Evolutionary conservation across 768 basidiomycete species (phyloP), one percentile per base, ranked within the genome.

Genomic region (Piloderma croceum): DNA sequence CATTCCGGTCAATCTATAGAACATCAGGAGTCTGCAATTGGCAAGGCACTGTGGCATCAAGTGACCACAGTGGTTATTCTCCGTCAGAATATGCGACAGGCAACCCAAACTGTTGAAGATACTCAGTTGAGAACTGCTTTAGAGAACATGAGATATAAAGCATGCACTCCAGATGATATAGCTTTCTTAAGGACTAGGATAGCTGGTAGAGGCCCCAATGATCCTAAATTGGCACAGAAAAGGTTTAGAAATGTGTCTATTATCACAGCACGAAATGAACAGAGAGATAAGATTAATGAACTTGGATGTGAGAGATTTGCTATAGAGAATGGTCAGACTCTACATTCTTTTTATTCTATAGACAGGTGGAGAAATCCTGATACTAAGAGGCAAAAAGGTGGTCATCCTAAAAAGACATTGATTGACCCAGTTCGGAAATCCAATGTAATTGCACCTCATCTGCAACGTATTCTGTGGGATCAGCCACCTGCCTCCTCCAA

Each of bases 221-320:
- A n/a, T 13, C 12, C 19, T 24, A 9, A 18, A 33, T 11, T 12
- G 27, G 17, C 32, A 20, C 22, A 46, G 36, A 24, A 34, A 7
- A 18, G 35, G 3, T 70, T 67, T 38, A 21, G 57, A 17, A 45
- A 65, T 53, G 53, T 64, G 2, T 59, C 68, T 3, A 53, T 70
- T 12, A 71, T 73, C 22, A 69, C 64, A 3, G 53, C 57, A 3
- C 44, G 47, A 13, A 70, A 69, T 56, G 22, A 49, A 9, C 53
- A 63, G 19, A 61, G 63, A 42, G 69, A 71, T 48, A 42, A 51
- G 38, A 56, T 69, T 0, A 72, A 72, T 50, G n/a, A 47, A 7
- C 5, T 62, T 1, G 64, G 64, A 2, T 24, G 39, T 13, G 7
- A 37, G 10, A 41, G 57, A 11, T 72, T 67, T 58, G 61, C 68